Conservation (phyloP, 2,329 filamentous ascomycete species). For the Fusarium cicatricum region DNA sequence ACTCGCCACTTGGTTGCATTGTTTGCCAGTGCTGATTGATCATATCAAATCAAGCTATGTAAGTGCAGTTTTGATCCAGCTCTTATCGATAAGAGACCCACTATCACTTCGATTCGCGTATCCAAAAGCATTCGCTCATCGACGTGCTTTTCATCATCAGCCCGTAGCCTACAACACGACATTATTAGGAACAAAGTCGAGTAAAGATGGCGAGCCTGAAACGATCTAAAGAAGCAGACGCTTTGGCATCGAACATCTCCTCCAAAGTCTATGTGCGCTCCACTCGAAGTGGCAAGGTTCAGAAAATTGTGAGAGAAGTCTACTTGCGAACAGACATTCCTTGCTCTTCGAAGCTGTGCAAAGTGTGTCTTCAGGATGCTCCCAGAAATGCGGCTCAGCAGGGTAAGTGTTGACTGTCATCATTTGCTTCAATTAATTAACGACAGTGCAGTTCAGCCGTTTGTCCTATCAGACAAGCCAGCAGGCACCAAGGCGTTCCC, state of each 20-base stretch:
- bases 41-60: too few relatives aligned
- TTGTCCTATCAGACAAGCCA: slow-evolving; percentile 88
- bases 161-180: slow-evolving; percentile 5
- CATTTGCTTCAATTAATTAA: slow-evolving; percentile 4
- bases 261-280: slow-evolving; percentile 97
- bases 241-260: slow-evolving; percentile 76
- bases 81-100: slow-evolving; percentile 46
- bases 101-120: slow-evolving; percentile 35
- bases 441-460: slow-evolving; percentile 69
- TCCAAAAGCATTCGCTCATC: slow-evolving; percentile 12
- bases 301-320: slow-evolving; percentile 97
- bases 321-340: slow-evolving; percentile 97
- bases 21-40: too few relatives aligned
- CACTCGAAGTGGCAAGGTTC: slow-evolving; percentile 94
- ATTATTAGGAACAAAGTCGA: slow-evolving; percentile 1
- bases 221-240: slow-evolving; percentile 60
- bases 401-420: slow-evolving; percentile 57
- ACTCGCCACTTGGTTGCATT: too few relatives aligned
- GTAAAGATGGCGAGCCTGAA: slow-evolving; percentile 71
- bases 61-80: neutral
- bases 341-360: slow-evolving; percentile 91
- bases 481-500: slow-evolving; percentile 84
- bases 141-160: slow-evolving; percentile 32
- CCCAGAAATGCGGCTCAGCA: slow-evolving; percentile 82
- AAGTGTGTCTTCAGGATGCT: slow-evolving; percentile 74